Conservation (phyloP, 2,329 filamentous ascomycete genomes). For the Sarocladium brachiariae region DNA sequence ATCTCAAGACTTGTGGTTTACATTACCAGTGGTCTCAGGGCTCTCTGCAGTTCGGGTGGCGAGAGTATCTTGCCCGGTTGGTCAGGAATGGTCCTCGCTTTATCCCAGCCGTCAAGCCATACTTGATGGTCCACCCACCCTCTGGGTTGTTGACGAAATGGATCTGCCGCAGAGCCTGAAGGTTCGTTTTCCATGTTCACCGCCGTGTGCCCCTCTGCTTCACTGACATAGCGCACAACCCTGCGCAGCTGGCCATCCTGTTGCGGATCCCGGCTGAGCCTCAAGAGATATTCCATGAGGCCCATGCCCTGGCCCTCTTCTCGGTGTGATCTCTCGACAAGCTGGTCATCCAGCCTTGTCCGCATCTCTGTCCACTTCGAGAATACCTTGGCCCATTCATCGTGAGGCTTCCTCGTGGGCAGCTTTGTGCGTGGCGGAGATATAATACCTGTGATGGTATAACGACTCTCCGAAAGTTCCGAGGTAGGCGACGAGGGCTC, state of each 20-base stretch:
- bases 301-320: not conserved
- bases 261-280: not conserved
- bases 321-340: not conserved
- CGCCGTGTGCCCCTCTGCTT: not conserved
- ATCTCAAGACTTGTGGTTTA: not conserved
- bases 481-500: not conserved
- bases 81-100: not conserved
- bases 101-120: not conserved
- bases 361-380: not conserved
- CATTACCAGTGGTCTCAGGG: not conserved
- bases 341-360: not conserved
- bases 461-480: not conserved
- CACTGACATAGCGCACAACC: not conserved
- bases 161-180: not conserved
- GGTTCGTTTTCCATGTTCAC: not conserved
- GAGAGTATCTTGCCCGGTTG: not conserved
- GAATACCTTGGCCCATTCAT: conserved; percentile 4
- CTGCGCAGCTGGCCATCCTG: not conserved
- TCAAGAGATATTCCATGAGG: not conserved
- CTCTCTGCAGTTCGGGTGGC: not conserved
- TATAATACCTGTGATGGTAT: not conserved
- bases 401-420: not conserved
- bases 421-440: not conserved
- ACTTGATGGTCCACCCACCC: conserved; percentile 1
- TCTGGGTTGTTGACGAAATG: not conserved